Base-by-base conservation (phyloP, 139 green algal species). In the Chlamydomonas asymmetrica region DNA sequence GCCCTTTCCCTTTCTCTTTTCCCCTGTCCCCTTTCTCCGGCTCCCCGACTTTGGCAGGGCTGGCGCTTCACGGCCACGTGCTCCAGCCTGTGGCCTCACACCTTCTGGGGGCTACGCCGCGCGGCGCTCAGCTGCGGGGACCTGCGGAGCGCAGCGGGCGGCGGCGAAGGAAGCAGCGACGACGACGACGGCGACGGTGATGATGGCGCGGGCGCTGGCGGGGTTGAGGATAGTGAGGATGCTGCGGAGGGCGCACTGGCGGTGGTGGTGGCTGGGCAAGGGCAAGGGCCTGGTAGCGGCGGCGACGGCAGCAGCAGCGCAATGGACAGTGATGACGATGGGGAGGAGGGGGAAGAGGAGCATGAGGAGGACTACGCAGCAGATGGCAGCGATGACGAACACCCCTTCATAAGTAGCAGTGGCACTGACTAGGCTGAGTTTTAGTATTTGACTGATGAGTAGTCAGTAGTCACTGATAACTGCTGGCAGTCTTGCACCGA, bases 61-160 rank as follows among this genome's bases (percentile, higher is more conserved):
- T 67, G 74, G 45, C 74, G 52, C 56, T 63, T 66, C 49, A 63
- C 66, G 4, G 65, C 65, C 25, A 49, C 40, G 2, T 7, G 23
- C 5, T 29, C 50, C 3, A 22, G n/a, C 16, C 48, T 68, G 20
- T 40, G 18, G 3, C 70, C 70, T 1, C 4, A 6, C 5, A 49
- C 49, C 40, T 79, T 79, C 63, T 79, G 73, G 73, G 73, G 73
- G 48, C 73, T 79, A 37, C 62, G 73, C 31, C 62, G 73, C 0
- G n/a, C 49, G 3, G 38, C 45, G 20, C 35, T 79, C 45, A 5
- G 45, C 7, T 79, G 73, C 52, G 41, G 62, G 2, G 41, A 57
- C 38, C 54, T 75, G 69, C 27, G 6, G 8, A 27, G 38, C 34
- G 40, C 8, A 4, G 18, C 32, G 48, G 37, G 63, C 40, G 9